Percentiles rank a stretch among this genome's conserved stretches.
Evolutionary conservation across 139 green algal species (phyloP).

Genomic region (Pseudopediastrum boryanum): DNA sequence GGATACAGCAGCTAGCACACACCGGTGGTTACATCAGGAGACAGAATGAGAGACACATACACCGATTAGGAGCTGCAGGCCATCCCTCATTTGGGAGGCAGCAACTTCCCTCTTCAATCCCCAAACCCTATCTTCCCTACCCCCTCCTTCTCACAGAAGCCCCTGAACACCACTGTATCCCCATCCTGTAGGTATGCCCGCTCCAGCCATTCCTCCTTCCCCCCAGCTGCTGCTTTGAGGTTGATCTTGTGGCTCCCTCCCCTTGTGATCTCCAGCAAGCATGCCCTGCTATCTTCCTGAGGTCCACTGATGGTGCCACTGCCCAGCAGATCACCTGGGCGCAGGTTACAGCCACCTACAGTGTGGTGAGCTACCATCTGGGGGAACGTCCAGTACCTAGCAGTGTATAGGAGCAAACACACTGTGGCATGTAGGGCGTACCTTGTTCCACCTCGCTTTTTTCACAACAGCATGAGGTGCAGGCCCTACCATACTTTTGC

Average conservation of each 20-base stretch:
- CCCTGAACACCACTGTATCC: slow-evolving; percentile 79
- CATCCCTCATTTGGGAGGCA: too few relatives aligned
- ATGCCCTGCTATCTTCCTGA: slow-evolving; percentile 44
- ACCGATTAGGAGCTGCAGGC: too few relatives aligned
- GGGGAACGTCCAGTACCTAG: slow-evolving; percentile 86
- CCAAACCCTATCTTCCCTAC: slow-evolving; percentile 80
- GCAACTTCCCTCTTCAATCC: slow-evolving; percentile 65
- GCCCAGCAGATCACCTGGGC: slow-evolving; percentile 83
- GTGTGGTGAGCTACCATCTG: slow-evolving; percentile 98
- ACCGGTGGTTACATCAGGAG: too few relatives aligned
- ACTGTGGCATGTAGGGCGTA: too few relatives aligned
- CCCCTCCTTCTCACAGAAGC: slow-evolving; percentile 59
- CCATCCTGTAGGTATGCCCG: slow-evolving; percentile 80
- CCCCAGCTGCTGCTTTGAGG: slow-evolving; percentile 38
- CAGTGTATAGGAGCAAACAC: not conserved
- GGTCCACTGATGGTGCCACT: slow-evolving; percentile 86
- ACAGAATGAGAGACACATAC: too few relatives aligned
- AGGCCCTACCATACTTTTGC: too few relatives aligned
- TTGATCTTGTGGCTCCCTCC: slow-evolving; percentile 51
- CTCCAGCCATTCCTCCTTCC: not conserved
- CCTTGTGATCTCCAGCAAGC: slow-evolving; percentile 75
- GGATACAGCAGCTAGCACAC: too few relatives aligned
- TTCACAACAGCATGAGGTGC: too few relatives aligned
- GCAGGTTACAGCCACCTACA: slow-evolving; percentile 83
- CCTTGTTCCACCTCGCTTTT: too few relatives aligned